These are phyloP conservation scores for Lactifluus volemus DNA, from an alignment of 768 basidiomycete species.

Conservation along the genomic window DNA sequence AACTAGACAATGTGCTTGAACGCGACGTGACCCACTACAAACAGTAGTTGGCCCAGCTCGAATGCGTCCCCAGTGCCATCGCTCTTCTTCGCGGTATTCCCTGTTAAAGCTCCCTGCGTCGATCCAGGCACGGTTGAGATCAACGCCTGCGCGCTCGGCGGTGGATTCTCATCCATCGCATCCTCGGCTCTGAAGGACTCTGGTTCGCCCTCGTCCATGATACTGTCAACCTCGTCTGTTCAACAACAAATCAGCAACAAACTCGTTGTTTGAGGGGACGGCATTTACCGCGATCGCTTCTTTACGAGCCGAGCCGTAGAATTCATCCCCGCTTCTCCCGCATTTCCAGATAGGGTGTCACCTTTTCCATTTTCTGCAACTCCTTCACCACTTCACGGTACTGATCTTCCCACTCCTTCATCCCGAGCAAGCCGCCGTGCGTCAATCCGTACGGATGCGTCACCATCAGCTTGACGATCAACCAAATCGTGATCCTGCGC, in stretches of 20 bases:
- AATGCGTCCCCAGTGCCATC: conserved; percentile 75
- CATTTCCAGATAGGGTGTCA: conserved; percentile 42
- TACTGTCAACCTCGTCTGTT: conserved; percentile 29
- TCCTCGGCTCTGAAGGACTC: conserved; percentile 24
- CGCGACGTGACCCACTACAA: conserved; percentile 92
- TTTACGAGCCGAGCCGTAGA: conserved; percentile 19
- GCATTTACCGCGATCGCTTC: conserved; percentile 26
- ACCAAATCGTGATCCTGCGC: too few species aligned
- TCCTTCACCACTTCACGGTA: conserved; percentile 57
- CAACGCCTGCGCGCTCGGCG: conserved; percentile 21
- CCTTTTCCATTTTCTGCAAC: conserved; percentile 60
- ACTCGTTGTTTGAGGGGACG: neutral
- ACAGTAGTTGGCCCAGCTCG: conserved; percentile 86
- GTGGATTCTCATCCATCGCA: conserved; percentile 48
- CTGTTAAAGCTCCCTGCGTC: neutral
- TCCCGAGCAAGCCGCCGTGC: conserved; percentile 74
- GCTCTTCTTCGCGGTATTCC: conserved; percentile 3
- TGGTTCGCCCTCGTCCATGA: conserved; percentile 31
- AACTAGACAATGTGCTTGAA: conserved; percentile 97
- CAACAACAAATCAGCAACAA: neutral
- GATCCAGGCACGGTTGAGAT: conserved; percentile 13
- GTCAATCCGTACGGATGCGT: conserved; percentile 79
- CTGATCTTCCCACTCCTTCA: conserved; percentile 63
- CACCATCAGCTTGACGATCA: too few species aligned
- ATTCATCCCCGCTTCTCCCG: conserved; percentile 21